phyloP scores from a whole-genome alignment of 2,329 filamentous ascomycete species.

The Thielaviopsis punctulata region DNA sequence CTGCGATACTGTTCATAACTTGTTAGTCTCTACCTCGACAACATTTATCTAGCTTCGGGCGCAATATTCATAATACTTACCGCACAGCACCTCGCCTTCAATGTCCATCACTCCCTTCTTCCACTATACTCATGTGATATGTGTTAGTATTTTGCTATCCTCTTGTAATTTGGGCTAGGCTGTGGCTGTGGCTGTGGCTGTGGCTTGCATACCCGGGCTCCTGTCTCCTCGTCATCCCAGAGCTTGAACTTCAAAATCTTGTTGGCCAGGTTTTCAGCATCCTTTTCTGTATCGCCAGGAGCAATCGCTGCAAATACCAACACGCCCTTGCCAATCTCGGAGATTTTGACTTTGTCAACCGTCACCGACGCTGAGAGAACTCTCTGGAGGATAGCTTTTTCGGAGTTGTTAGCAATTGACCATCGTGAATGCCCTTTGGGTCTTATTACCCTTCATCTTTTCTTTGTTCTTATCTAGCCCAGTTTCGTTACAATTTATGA shows the following conservation, averaged over 20 bases:
- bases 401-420: not conserved
- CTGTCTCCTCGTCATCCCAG: constrained; percentile 63
- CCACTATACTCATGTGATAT: constrained; percentile 47
- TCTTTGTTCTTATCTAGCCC: not conserved
- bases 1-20: constrained; percentile 66
- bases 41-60: not conserved
- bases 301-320: constrained; percentile 84
- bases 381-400: constrained; percentile 82
- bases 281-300: constrained; percentile 76
- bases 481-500: not conserved
- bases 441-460: constrained; percentile 10
- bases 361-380: constrained; percentile 92
- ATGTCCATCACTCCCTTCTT: constrained; percentile 81
- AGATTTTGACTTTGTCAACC: constrained; percentile 78
- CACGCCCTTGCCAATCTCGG: constrained; percentile 76
- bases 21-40: too few relatives aligned
- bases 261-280: constrained; percentile 64
- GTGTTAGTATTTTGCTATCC: not conserved
- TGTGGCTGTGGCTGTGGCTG: not conserved
- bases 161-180: not conserved
- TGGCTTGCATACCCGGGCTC: constrained; percentile 36
- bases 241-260: constrained; percentile 83
- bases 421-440: not conserved
- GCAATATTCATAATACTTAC: constrained; percentile 29
- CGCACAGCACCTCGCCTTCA: constrained; percentile 81